phyloP scores from a whole-genome alignment of 768 basidiomycete genomes.

The Xanthoconium purpureum region DNA sequence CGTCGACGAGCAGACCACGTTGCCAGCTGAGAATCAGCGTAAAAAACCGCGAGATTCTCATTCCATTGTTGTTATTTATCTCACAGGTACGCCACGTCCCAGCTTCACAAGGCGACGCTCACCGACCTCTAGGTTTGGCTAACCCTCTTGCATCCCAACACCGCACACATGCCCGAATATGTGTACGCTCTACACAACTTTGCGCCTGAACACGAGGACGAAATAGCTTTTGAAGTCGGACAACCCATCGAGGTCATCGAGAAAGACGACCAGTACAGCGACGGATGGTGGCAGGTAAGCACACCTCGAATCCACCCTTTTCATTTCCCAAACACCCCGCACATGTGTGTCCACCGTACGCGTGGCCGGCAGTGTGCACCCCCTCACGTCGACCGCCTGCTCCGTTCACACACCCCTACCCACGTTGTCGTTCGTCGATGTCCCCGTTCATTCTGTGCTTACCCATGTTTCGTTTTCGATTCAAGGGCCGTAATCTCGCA shows the following conservation, averaged over 20 bases:
- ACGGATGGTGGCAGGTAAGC: slow-evolving; percentile 92
- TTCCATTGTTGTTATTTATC: background rate
- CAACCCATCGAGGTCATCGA: slow-evolving; percentile 89
- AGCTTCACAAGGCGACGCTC: too few species aligned
- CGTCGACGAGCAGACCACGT: slow-evolving; percentile 12
- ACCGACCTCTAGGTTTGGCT: background rate
- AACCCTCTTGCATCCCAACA: background rate
- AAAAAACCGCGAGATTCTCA: slow-evolving; percentile 6
- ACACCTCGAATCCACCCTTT: background rate
- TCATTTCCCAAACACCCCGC: slow-evolving; percentile 9
- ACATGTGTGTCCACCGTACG: slow-evolving; percentile 1
- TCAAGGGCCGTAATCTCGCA: slow-evolving; percentile 74
- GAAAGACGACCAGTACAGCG: slow-evolving; percentile 87
- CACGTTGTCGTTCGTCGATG: slow-evolving; percentile 24
- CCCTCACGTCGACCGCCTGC: background rate
- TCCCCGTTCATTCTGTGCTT: slow-evolving; percentile 24
- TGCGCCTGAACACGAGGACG: slow-evolving; percentile 89
- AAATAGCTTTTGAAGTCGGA: slow-evolving; percentile 80
- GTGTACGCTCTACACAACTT: slow-evolving; percentile 90
- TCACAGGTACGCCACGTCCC: background rate
- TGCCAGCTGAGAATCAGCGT: slow-evolving; percentile 1
- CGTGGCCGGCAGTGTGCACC: slow-evolving; percentile 6
- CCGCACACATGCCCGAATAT: slow-evolving; percentile 63
- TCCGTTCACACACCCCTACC: slow-evolving; percentile 3
- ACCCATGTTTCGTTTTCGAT: slow-evolving; percentile 20